A percentile compares a stretch with the other conserved stretches of the same genome.
Conservation (phyloP, 306 rosid species). For the Cucumis sativus region DNA sequence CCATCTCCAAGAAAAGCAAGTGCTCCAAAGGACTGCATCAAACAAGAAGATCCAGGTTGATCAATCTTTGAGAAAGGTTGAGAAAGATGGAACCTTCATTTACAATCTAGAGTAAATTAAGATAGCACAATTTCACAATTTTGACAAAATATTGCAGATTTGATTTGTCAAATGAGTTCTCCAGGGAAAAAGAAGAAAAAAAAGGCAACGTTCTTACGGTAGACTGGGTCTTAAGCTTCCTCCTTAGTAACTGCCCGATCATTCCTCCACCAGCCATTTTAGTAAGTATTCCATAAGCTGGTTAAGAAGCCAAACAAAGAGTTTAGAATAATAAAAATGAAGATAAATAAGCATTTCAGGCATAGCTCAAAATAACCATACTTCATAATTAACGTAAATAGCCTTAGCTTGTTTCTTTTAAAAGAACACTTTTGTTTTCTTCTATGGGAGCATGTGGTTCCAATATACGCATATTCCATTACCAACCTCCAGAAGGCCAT, state of each 20-base stretch:
- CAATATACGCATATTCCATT: neutral
- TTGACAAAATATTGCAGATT: neutral
- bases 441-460: neutral
- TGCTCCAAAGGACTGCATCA: constrained; percentile 42
- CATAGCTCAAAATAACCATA: neutral
- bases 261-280: constrained; percentile 70
- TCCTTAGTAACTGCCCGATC: constrained; percentile 39
- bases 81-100: constrained; percentile 32
- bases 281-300: constrained; percentile 16
- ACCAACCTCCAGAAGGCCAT: neutral
- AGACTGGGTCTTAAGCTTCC: constrained; percentile 31
- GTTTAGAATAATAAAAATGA: neutral
- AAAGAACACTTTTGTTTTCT: neutral
- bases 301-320: neutral
- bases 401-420: neutral
- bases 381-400: neutral
- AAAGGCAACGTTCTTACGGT: neutral
- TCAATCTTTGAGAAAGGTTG: constrained; percentile 44
- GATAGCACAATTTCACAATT: neutral
- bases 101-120: neutral
- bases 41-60: constrained; percentile 32
- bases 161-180: neutral
- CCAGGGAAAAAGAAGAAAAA: neutral
- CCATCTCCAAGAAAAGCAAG: constrained; percentile 68
- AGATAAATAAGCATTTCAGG: neutral